Evolutionary conservation across 768 basidiomycete genomes (phyloP).

Genomic region (Trametes meyenii): DNA sequence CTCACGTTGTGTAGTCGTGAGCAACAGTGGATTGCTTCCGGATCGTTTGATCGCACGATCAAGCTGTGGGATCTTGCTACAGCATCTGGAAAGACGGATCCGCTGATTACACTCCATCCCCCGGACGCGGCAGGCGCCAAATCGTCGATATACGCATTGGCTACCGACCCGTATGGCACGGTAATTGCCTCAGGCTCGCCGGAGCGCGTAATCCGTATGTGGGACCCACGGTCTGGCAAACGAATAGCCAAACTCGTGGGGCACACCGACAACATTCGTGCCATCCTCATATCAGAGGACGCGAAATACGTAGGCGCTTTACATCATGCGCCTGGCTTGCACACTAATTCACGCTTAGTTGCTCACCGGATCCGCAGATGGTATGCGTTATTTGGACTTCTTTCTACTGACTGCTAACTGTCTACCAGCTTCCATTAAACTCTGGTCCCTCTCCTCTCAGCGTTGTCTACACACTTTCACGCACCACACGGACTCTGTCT

Average conservation of each 20-base stretch:
- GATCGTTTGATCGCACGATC: constrained; percentile 92
- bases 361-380: constrained; percentile 85
- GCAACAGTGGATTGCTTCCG: constrained; percentile 88
- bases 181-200: constrained; percentile 89
- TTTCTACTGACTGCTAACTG: constrained; percentile 16
- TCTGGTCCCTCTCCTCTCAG: constrained; percentile 92
- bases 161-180: constrained; percentile 77
- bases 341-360: constrained; percentile 45
- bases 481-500: constrained; percentile 92
- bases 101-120: constrained; percentile 67
- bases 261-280: constrained; percentile 95
- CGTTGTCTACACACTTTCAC: constrained; percentile 95
- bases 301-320: constrained; percentile 74
- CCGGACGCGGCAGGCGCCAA: constrained; percentile 69
- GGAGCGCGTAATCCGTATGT: constrained; percentile 86
- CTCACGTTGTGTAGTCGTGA: constrained; percentile 55
- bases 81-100: constrained; percentile 40
- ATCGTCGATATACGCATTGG: constrained; percentile 76
- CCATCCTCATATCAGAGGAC: constrained; percentile 88
- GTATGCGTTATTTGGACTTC: constrained; percentile 29
- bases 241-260: constrained; percentile 87
- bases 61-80: constrained; percentile 89
- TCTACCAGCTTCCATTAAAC: constrained; percentile 71
- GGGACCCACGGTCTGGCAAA: constrained; percentile 90
- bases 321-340: constrained; percentile 2